Conservation (phyloP, 345 rosid genomes). For the Tarenaya hassleriana region DNA sequence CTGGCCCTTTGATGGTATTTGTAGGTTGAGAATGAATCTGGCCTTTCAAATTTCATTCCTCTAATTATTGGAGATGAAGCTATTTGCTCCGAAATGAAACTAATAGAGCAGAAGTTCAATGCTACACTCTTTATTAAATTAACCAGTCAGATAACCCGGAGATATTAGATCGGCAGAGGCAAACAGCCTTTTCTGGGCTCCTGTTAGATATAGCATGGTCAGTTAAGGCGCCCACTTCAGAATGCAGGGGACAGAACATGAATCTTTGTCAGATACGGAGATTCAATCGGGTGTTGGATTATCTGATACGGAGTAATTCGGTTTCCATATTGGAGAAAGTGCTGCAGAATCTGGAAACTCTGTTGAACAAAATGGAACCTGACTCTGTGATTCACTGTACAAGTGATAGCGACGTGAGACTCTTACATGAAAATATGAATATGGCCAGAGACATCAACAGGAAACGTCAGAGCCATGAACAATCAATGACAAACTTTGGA, state of each 20-base stretch:
- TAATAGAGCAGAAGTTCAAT: slow-evolving; percentile 53
- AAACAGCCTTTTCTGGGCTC: slow-evolving; percentile 51
- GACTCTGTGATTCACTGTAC: slow-evolving; percentile 25
- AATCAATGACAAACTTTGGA: slow-evolving; percentile 18
- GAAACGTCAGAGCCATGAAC: slow-evolving; percentile 31
- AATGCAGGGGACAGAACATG: slow-evolving; percentile 33
- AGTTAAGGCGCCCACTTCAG: slow-evolving; percentile 54
- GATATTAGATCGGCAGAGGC: slow-evolving; percentile 37
- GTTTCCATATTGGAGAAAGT: slow-evolving; percentile 47
- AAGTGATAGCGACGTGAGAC: slow-evolving; percentile 35
- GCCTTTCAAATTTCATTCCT: slow-evolving; percentile 88
- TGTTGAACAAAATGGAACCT: slow-evolving; percentile 33
- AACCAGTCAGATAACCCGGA: no score
- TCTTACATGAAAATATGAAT: slow-evolving; percentile 42
- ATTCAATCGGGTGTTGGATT: slow-evolving; percentile 45
- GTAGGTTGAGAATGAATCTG: slow-evolving; percentile 88
- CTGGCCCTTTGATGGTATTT: slow-evolving; percentile 14
- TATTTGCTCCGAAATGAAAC: slow-evolving; percentile 69
- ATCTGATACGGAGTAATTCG: slow-evolving; percentile 50
- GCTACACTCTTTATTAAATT: slow-evolving; percentile 36
- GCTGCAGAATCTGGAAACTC: slow-evolving; percentile 42
- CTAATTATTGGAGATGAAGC: slow-evolving; percentile 60
- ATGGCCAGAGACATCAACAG: slow-evolving; percentile 29
- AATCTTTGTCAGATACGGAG: slow-evolving; percentile 60
- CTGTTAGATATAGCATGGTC: slow-evolving; percentile 84